Conservation (phyloP, 1,139 yeast species). For the Sugiyamaella castrensis region DNA sequence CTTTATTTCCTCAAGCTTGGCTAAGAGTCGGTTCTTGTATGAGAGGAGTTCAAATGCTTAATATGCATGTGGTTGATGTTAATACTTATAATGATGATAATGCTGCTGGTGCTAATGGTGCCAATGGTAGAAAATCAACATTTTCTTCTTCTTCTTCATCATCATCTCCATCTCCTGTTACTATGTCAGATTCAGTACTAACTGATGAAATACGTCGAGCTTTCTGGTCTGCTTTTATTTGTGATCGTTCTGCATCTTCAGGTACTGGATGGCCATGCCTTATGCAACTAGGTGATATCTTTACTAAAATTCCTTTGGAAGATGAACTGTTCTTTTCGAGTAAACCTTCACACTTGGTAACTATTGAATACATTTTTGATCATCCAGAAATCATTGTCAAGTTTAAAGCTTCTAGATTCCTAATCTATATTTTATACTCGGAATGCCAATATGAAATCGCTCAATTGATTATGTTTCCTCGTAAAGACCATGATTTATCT, state of each 20-base stretch:
- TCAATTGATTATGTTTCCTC: constrained; percentile 12
- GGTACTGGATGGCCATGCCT: constrained; percentile 34
- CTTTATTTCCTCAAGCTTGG: constrained; percentile 35
- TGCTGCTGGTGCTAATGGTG: too few relatives aligned
- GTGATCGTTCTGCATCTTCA: constrained; percentile 30
- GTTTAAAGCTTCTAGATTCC: constrained; percentile 10
- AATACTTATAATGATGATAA: constrained; percentile 6
- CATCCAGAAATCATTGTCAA: constrained; percentile 19
- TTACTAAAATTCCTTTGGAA: constrained; percentile 29
- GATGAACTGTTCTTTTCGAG: constrained; percentile 27
- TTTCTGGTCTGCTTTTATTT: constrained; percentile 31
- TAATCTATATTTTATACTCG: constrained; percentile 13
- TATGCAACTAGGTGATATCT: constrained; percentile 25
- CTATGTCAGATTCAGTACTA: constrained; percentile 21
- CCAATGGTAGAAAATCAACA: background rate
- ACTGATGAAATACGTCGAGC: constrained; percentile 33
- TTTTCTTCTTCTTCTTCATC: background rate
- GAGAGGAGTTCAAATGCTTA: constrained; percentile 28
- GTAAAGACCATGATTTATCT: constrained; percentile 15
- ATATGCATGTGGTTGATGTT: constrained; percentile 27
- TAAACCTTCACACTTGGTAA: constrained; percentile 10
- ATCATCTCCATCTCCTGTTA: background rate
- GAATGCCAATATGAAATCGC: constrained; percentile 16
- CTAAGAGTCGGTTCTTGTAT: constrained; percentile 31
- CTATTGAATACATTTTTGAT: constrained; percentile 16